Conservation (phyloP, 306 rosid species). For the Vigna trinervia region DNA sequence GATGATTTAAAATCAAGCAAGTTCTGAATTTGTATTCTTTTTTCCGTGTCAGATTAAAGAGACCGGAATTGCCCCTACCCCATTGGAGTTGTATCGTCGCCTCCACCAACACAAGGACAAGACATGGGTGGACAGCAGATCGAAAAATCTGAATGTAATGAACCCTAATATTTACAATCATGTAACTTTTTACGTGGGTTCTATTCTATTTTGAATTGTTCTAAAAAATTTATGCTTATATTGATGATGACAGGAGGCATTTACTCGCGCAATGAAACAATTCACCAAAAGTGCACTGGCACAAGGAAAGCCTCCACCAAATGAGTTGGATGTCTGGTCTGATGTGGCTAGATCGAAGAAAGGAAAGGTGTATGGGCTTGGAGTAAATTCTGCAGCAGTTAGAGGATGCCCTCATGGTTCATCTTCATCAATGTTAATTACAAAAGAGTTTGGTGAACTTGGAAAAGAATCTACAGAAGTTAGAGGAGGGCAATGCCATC, state of each 20-base stretch:
- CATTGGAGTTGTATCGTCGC: constrained; percentile 9
- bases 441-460: background rate
- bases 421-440: background rate
- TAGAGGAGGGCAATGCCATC: background rate
- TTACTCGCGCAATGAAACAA: background rate
- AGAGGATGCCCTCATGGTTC: background rate
- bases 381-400: background rate
- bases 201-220: background rate
- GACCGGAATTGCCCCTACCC: background rate
- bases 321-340: background rate
- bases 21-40: background rate
- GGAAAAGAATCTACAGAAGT: too few relatives aligned
- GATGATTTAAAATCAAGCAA: background rate
- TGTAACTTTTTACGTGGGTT: background rate
- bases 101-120: background rate
- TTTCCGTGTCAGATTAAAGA: background rate
- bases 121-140: constrained; percentile 1
- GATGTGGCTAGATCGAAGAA: background rate
- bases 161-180: background rate
- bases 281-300: background rate
- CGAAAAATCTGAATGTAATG: background rate
- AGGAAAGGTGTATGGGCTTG: background rate
- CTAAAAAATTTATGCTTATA: background rate
- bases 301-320: background rate
- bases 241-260: background rate